These are phyloP conservation scores for Eucalyptus cladocalyx DNA, from an alignment of 345 rosid species.

Conservation along the genomic window DNA sequence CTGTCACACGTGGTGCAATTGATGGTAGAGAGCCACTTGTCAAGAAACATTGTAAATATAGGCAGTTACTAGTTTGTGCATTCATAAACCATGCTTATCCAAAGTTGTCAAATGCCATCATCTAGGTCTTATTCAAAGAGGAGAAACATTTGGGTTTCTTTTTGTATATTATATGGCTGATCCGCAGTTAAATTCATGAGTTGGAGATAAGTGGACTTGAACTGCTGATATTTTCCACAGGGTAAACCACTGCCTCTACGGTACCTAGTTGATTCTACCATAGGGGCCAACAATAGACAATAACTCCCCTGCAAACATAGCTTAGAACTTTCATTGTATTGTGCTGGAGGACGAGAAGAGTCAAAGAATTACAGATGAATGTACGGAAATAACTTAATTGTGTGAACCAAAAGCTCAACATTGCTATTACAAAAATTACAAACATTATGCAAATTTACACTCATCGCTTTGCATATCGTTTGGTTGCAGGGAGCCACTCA, in stretches of 20 bases:
- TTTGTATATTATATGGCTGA: background rate
- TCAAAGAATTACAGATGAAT: background rate
- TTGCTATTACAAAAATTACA: background rate
- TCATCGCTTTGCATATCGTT: background rate
- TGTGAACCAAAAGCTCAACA: background rate
- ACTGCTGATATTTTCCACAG: background rate
- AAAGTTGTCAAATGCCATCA: background rate
- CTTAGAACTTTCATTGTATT: background rate
- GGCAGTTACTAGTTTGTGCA: background rate
- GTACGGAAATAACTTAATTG: background rate
- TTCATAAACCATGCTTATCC: background rate
- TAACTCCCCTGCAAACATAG: background rate
- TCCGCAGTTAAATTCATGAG: background rate
- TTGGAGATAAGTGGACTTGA: background rate
- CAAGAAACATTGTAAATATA: background rate
- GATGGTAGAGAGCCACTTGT: background rate
- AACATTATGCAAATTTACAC: background rate
- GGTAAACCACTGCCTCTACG: background rate
- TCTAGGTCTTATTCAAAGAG: background rate
- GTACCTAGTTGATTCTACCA: background rate
- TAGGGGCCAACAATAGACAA: background rate
- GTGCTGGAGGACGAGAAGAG: background rate
- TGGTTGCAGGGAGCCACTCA: conserved; percentile 58
- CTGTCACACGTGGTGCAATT: background rate
- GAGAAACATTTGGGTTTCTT: background rate